A percentile compares a stretch with the other conserved stretches of the same genome.
Evolutionary conservation across 768 basidiomycete genomes (phyloP).

Genomic region (Trametes villosa): DNA sequence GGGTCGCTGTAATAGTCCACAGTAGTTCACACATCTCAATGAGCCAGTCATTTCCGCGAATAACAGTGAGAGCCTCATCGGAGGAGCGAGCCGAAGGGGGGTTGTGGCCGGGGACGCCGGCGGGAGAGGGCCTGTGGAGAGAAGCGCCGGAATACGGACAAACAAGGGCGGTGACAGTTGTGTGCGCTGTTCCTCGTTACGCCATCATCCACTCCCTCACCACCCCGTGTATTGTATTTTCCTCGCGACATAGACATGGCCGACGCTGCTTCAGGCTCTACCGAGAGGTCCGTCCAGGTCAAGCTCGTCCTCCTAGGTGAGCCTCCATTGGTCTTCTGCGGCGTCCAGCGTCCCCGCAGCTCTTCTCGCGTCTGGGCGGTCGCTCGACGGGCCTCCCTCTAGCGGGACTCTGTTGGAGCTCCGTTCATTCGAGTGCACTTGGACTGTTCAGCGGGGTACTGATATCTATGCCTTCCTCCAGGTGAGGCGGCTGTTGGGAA

Average conservation of each 20-base stretch:
- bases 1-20: background rate
- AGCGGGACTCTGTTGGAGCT: too few relatives aligned
- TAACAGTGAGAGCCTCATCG: background rate
- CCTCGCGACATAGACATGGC: conserved; percentile 52
- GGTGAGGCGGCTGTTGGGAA: conserved; percentile 99
- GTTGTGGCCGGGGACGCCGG: background rate
- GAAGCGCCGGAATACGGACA: conserved; percentile 23
- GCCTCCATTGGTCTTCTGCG: conserved; percentile 26
- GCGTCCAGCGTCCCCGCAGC: conserved; percentile 7
- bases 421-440: too few relatives aligned
- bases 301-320: conserved; percentile 95
- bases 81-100: background rate
- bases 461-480: conserved; percentile 37
- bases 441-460: background rate
- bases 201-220: conserved; percentile 24
- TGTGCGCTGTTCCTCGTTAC: conserved; percentile 29
- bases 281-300: conserved; percentile 94
- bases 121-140: background rate
- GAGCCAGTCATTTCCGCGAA: background rate
- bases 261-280: conserved; percentile 72
- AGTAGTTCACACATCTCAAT: too few relatives aligned
- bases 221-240: conserved; percentile 27
- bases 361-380: background rate
- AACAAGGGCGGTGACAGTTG: conserved; percentile 21
- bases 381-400: background rate